Evolutionary conservation across 73 alveolate genomes (phyloP), one percentile per base, ranked within the genome.

Genomic region (Vitrella brassicaformis): DNA sequence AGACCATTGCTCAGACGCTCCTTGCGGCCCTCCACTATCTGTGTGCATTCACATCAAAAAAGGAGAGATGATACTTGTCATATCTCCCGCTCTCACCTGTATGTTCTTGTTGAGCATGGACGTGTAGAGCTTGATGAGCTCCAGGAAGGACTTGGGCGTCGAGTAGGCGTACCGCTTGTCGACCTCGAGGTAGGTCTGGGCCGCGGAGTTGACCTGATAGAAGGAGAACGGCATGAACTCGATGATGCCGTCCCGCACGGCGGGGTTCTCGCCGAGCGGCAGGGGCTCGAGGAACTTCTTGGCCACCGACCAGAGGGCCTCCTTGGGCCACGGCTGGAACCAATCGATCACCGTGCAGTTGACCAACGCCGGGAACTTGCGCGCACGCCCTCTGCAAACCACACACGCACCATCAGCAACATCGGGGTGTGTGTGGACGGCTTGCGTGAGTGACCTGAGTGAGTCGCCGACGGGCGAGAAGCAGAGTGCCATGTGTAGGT

Each of bases 311-410:
- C 28, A 71, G 67, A 97, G 94, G 64, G 99, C 99, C 70, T 97
- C 99, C 87, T 91, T 96, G 45, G 99, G 99, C 99, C 99, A 97
- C 19, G 98, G 99, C 87, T 97, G 98, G 98, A 93, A 97, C 84
- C 84, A 77, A 47, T 77, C 84, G 72, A 77, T 77, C 39, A 77
- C 77, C 22, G 84, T 91, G 81, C 99, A 95, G 83, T 97, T 97
- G 68, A 97, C 98, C 75, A 97, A 86, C 66, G 99, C 98, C 0
- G 99, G 99, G 99, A 97, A 97, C 88, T 97, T 93, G 81, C 99
- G 87, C 28, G 99, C 98, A 68, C 98, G 93, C 47, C 83, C 66
- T 76, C 83, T n/a, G n/a, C n/a, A n/a, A n/a, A n/a, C 87, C 98
- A 91, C 82, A 92, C n/a, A n/a, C n/a, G n/a, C n/a, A n/a, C n/a